These are phyloP conservation scores for Hymenoscyphus repandus DNA, from an alignment of 2,329 filamentous ascomycete genomes.

Conservation along the genomic window DNA sequence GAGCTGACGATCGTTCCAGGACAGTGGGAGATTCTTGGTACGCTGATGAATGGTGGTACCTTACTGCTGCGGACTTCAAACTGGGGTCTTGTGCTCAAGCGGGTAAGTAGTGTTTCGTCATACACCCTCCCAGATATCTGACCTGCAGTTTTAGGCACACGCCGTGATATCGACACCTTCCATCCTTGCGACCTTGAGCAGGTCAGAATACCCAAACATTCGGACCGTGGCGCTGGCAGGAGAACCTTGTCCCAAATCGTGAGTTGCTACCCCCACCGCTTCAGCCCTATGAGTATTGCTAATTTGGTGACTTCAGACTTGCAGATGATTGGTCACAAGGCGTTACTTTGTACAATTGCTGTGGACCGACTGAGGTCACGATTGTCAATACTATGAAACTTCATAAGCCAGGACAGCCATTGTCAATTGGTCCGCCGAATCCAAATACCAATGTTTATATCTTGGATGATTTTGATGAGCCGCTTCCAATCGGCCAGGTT, in stretches of 20 bases:
- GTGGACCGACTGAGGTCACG: slow-evolving; percentile 55
- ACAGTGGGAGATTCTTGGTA: slow-evolving; percentile 55
- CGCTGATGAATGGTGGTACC: slow-evolving; percentile 53
- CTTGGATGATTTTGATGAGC: slow-evolving; percentile 34
- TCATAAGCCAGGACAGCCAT: slow-evolving; percentile 39
- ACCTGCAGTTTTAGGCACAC: slow-evolving; percentile 24
- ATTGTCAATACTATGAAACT: slow-evolving; percentile 53
- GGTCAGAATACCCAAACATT: slow-evolving; percentile 44
- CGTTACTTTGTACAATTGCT: slow-evolving; percentile 49
- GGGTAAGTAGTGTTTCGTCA: slow-evolving; percentile 32
- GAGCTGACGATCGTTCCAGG: slow-evolving; percentile 39
- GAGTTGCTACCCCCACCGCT: slow-evolving; percentile 15
- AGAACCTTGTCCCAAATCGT: slow-evolving; percentile 45
- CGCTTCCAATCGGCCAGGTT: slow-evolving; percentile 35
- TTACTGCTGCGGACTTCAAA: slow-evolving; percentile 45
- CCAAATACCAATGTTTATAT: slow-evolving; percentile 51
- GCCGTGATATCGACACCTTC: slow-evolving; percentile 51
- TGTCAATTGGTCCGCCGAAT: slow-evolving; percentile 51
- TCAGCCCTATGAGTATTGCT: neutral
- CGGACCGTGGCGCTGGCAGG: slow-evolving; percentile 50
- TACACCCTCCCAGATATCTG: neutral
- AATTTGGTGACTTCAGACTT: slow-evolving; percentile 31
- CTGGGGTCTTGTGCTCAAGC: slow-evolving; percentile 42
- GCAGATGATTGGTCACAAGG: slow-evolving; percentile 50
- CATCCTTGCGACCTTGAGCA: slow-evolving; percentile 48